phyloP scores from a whole-genome alignment of 179 eudicot species.

The Spinacia oleracea region DNA sequence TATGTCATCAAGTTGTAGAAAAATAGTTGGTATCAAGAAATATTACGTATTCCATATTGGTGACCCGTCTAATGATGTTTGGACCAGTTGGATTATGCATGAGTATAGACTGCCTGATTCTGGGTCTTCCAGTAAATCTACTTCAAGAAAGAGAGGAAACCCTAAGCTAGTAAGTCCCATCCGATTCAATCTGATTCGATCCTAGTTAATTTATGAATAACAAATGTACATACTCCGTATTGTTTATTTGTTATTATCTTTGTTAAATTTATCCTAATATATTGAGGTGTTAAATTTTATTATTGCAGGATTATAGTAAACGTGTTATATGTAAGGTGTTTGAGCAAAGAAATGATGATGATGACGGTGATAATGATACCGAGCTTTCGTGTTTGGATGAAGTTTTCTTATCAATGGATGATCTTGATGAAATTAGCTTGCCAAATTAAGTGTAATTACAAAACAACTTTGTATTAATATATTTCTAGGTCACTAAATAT shows the following conservation, averaged over 20 bases:
- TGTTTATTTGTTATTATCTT: too few relatives aligned
- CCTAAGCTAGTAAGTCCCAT: constrained; percentile 39
- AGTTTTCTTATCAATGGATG: constrained; percentile 87
- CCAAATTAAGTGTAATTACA: constrained; percentile 41
- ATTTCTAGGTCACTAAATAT: constrained; percentile 8
- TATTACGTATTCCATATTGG: constrained; percentile 58
- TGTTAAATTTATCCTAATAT: neutral
- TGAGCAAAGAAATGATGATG: constrained; percentile 52
- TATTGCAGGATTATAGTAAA: constrained; percentile 36
- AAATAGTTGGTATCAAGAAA: constrained; percentile 62
- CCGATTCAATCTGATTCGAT: too few relatives aligned
- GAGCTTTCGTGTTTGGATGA: constrained; percentile 91
- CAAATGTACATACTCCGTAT: too few relatives aligned
- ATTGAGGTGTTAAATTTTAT: neutral
- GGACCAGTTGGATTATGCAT: constrained; percentile 87
- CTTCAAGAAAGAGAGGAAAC: constrained; percentile 45
- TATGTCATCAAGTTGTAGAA: constrained; percentile 30
- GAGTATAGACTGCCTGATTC: constrained; percentile 68
- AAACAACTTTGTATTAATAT: neutral
- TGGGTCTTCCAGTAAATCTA: constrained; percentile 37
- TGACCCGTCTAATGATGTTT: constrained; percentile 45
- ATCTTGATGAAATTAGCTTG: constrained; percentile 75
- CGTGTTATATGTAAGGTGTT: constrained; percentile 48
- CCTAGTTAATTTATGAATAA: too few relatives aligned
- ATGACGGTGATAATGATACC: constrained; percentile 47